Conservation (phyloP, 495 filamentous ascomycete genomes). For the Talaromyces nanjingensis region DNA sequence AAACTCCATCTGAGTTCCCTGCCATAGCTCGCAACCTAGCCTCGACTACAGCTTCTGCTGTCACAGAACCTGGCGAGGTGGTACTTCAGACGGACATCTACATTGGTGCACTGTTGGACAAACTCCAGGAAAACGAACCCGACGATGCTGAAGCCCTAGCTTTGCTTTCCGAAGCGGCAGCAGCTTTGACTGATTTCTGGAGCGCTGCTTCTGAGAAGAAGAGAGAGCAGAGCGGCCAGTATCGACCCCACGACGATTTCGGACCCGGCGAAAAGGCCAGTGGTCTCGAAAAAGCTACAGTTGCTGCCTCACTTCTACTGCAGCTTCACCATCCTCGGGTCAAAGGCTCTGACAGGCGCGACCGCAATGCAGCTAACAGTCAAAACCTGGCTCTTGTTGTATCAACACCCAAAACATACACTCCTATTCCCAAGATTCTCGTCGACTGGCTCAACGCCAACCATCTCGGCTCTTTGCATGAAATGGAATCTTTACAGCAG, state of each 20-base stretch:
- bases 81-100: slow-evolving; percentile 39
- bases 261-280: slow-evolving; percentile 55
- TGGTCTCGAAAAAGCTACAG: slow-evolving; percentile 63
- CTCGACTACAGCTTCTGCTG: slow-evolving; percentile 18
- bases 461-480: slow-evolving; percentile 54
- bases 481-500: slow-evolving; percentile 51
- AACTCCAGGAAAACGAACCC: slow-evolving; percentile 44
- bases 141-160: slow-evolving; percentile 47
- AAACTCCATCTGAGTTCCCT: slow-evolving; percentile 44
- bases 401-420: slow-evolving; percentile 25
- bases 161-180: slow-evolving; percentile 47
- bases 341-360: slow-evolving; percentile 16
- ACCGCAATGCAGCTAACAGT: slow-evolving; percentile 10
- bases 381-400: slow-evolving; percentile 24
- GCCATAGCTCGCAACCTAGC: slow-evolving; percentile 39
- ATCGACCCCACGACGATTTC: slow-evolving; percentile 48
- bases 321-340: slow-evolving; percentile 64
- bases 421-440: slow-evolving; percentile 62
- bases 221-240: slow-evolving; percentile 28
- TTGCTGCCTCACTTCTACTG: slow-evolving; percentile 62
- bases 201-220: slow-evolving; percentile 31
- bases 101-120: slow-evolving; percentile 45
- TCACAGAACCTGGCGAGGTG: slow-evolving; percentile 37
- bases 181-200: slow-evolving; percentile 55
- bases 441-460: slow-evolving; percentile 70